Evolutionary conservation across 208 protist species (phyloP).

Genomic region (Trypanosoma vivax): DNA sequence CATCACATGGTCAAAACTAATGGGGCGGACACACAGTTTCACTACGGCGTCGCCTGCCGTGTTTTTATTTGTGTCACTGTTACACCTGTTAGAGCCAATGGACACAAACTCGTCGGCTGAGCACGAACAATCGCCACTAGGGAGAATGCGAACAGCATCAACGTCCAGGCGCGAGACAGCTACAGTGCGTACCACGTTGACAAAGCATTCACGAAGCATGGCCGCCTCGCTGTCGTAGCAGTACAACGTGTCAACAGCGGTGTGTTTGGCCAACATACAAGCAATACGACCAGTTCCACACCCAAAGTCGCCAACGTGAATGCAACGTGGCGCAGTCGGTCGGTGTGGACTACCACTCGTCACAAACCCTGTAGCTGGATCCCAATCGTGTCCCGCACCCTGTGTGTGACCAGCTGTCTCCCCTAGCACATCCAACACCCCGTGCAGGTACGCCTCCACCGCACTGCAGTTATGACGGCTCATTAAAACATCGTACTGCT

Average conservation of each 20-base stretch:
- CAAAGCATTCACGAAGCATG: constrained; percentile 62
- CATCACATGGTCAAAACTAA: constrained; percentile 42
- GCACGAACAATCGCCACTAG: not conserved
- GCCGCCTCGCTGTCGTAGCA: constrained; percentile 64
- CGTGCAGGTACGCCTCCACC: constrained; percentile 30
- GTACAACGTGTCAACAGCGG: constrained; percentile 43
- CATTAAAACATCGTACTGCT: constrained; percentile 79
- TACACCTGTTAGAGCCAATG: not conserved
- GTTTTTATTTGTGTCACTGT: not conserved
- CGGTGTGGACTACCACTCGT: constrained; percentile 1
- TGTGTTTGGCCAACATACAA: constrained; percentile 41
- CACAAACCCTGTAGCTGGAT: not conserved
- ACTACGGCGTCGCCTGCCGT: not conserved
- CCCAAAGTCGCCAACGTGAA: constrained; percentile 58
- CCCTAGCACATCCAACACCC: constrained; percentile 31
- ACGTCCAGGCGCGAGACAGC: constrained; percentile 5
- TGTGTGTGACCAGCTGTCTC: no score
- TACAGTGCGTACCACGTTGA: constrained; percentile 28
- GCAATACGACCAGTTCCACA: constrained; percentile 78
- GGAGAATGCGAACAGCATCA: not conserved
- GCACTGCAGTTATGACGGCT: constrained; percentile 53
- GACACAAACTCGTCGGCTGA: not conserved
- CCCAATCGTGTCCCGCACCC: no score
- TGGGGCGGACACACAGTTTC: constrained; percentile 38
- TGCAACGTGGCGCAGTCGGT: not conserved